Percentiles rank a stretch among this genome's conserved stretches.
phyloP scores from a whole-genome alignment of 345 rosid species.

The Syzygium grande region DNA sequence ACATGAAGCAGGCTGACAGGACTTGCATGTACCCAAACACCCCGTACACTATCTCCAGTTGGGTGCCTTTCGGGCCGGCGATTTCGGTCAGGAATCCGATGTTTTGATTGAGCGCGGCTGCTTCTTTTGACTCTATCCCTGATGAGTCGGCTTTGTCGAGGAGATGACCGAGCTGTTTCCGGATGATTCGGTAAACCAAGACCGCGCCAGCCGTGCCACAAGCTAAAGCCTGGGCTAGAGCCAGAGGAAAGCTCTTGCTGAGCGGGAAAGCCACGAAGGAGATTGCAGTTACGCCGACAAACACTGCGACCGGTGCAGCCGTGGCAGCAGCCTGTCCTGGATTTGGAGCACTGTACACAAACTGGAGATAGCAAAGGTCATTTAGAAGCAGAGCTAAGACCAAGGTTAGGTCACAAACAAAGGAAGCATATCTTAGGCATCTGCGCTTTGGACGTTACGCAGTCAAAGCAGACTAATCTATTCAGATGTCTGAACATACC shows the following conservation, averaged over 20 bases:
- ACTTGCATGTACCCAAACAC: constrained; percentile 94
- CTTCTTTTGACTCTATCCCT: constrained; percentile 18
- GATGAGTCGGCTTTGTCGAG: constrained; percentile 39
- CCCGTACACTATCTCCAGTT: constrained; percentile 81
- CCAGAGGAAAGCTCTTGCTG: constrained; percentile 50
- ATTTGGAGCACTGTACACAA: constrained; percentile 94
- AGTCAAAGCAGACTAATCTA: neutral
- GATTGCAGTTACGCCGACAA: constrained; percentile 69
- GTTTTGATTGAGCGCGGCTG: constrained; percentile 19
- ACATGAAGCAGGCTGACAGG: constrained; percentile 98
- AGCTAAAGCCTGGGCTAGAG: constrained; percentile 65
- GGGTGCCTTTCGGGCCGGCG: constrained; percentile 90
- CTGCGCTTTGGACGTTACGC: neutral
- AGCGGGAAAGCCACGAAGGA: constrained; percentile 89
- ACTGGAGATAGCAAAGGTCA: constrained; percentile 30
- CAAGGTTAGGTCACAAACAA: neutral
- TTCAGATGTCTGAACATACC: constrained; percentile 26
- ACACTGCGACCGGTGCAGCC: constrained; percentile 77
- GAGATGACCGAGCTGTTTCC: constrained; percentile 82
- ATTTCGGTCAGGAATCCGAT: constrained; percentile 80
- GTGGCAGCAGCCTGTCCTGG: constrained; percentile 93
- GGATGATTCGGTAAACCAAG: constrained; percentile 51
- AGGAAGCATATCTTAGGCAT: neutral
- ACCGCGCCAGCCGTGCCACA: constrained; percentile 81
- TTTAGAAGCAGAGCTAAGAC: neutral